phyloP scores from a whole-genome alignment of 2,329 filamentous ascomycete genomes.

The Penicillium sp. region DNA sequence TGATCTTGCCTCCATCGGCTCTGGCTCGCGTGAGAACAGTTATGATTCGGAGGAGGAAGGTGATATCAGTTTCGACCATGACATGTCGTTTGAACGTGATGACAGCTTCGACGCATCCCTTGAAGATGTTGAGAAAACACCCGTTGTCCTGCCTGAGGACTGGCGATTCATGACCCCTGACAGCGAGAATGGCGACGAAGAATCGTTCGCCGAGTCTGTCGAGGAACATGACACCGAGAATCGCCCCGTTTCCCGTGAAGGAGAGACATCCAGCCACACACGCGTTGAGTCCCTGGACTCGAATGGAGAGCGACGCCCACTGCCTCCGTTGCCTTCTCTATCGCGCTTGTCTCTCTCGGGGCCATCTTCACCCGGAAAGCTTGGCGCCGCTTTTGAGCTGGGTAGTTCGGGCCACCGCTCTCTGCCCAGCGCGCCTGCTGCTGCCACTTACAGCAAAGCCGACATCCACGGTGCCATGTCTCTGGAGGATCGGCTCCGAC shows the following conservation, averaged over 20 bases:
- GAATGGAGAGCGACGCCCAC: slow-evolving; percentile 77
- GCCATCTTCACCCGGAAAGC: slow-evolving; percentile 60
- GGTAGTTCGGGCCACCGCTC: slow-evolving; percentile 67
- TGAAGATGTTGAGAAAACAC: slow-evolving; percentile 95
- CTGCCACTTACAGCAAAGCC: slow-evolving; percentile 68
- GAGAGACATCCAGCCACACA: slow-evolving; percentile 43
- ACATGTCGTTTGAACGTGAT: slow-evolving; percentile 65
- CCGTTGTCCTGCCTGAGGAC: slow-evolving; percentile 94
- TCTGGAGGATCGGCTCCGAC: slow-evolving; percentile 78
- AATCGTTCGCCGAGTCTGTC: slow-evolving; percentile 65
- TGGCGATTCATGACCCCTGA: slow-evolving; percentile 80
- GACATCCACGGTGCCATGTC: slow-evolving; percentile 81
- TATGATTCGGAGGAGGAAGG: slow-evolving; percentile 79
- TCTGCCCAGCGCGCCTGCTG: slow-evolving; percentile 70
- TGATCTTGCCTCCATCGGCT: slow-evolving; percentile 88
- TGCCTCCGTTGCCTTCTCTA: slow-evolving; percentile 76
- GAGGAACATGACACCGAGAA: slow-evolving; percentile 66
- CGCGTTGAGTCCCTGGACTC: slow-evolving; percentile 75
- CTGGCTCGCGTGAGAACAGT: slow-evolving; percentile 88
- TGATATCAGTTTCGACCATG: slow-evolving; percentile 62
- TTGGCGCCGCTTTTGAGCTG: slow-evolving; percentile 72
- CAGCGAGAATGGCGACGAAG: slow-evolving; percentile 62
- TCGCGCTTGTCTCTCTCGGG: slow-evolving; percentile 44
- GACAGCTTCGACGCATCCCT: slow-evolving; percentile 96
- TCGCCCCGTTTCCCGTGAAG: slow-evolving; percentile 49